Conservation (phyloP, 805 yeast genomes). For the Sugiyamaella mastotermitis region DNA sequence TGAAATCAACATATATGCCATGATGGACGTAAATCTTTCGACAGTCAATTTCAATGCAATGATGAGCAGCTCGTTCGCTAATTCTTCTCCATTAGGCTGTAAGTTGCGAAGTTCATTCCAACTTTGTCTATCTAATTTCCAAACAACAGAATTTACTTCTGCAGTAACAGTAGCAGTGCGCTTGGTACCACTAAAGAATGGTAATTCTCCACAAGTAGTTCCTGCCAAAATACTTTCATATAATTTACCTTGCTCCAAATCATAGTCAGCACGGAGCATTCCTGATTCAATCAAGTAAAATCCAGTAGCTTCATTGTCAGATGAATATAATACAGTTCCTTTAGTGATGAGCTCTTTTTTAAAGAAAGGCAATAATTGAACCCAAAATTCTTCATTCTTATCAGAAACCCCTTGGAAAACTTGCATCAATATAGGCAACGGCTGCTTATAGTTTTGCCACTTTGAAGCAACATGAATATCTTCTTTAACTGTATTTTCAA, state of each 20-base stretch:
- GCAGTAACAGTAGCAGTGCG: constrained; percentile 47
- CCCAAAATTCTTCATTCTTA: constrained; percentile 55
- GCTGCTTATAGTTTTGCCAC: constrained; percentile 40
- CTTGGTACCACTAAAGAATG: constrained; percentile 32
- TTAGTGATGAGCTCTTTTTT: constrained; percentile 42
- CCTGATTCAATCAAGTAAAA: constrained; percentile 58
- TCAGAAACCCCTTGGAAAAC: constrained; percentile 56
- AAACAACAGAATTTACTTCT: constrained; percentile 57
- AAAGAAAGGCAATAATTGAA: constrained; percentile 51
- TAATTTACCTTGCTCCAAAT: constrained; percentile 42
- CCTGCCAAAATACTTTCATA: constrained; percentile 56
- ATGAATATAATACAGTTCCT: constrained; percentile 40
- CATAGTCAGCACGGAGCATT: constrained; percentile 45
- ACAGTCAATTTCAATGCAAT: constrained; percentile 59
- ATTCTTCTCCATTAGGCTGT: constrained; percentile 39
- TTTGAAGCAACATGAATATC: constrained; percentile 24
- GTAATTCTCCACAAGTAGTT: constrained; percentile 67
- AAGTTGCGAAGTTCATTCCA: constrained; percentile 39
- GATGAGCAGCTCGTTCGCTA: constrained; percentile 58
- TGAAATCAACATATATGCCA: constrained; percentile 69
- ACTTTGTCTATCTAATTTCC: constrained; percentile 53
- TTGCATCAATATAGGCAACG: constrained; percentile 58
- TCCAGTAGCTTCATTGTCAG: constrained; percentile 43
- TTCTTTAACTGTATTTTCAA: constrained; percentile 27
- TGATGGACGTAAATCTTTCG: constrained; percentile 66